phyloP scores from a whole-genome alignment of 108 stramenopile genomes.

The Poteriospumella lacustris region DNA sequence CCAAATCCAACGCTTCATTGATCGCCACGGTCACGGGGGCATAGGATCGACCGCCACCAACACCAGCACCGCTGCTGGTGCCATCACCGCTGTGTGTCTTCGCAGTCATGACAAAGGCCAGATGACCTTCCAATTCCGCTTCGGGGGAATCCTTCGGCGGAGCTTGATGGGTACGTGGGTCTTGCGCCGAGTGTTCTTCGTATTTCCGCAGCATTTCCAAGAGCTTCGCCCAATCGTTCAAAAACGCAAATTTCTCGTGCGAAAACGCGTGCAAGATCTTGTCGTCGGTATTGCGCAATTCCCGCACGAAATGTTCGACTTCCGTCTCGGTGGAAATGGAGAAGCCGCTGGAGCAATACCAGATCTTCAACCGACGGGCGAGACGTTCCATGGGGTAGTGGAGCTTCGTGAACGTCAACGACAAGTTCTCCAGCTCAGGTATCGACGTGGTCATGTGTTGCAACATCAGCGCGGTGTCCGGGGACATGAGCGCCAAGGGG shows the following conservation, averaged over 20 bases:
- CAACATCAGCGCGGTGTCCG: background rate
- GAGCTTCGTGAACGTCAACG: background rate
- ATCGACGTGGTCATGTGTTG: background rate
- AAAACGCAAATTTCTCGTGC: background rate
- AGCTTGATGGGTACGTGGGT: too few relatives aligned
- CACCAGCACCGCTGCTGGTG: too few relatives aligned
- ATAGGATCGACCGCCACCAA: too few relatives aligned
- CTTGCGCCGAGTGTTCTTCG: background rate
- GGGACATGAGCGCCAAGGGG: background rate
- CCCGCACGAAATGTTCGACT: background rate
- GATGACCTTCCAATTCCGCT: too few relatives aligned
- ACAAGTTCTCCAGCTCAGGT: background rate
- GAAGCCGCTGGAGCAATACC: slow-evolving; percentile 12
- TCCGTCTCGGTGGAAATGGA: background rate
- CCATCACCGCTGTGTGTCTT: too few relatives aligned
- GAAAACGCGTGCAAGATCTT: background rate
- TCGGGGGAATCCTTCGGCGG: too few relatives aligned
- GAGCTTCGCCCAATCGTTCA: slow-evolving; percentile 4
- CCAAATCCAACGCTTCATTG: too few relatives aligned
- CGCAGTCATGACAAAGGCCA: too few relatives aligned
- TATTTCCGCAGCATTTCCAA: background rate
- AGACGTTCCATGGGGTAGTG: background rate
- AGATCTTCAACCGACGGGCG: background rate
- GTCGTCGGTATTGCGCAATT: background rate
- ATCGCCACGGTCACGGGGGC: too few relatives aligned